A percentile compares a stretch with the other conserved stretches of the same genome.
Conservation (phyloP, 371 early-diverging fungal genomes). For the Lichtheimia corymbifera region DNA sequence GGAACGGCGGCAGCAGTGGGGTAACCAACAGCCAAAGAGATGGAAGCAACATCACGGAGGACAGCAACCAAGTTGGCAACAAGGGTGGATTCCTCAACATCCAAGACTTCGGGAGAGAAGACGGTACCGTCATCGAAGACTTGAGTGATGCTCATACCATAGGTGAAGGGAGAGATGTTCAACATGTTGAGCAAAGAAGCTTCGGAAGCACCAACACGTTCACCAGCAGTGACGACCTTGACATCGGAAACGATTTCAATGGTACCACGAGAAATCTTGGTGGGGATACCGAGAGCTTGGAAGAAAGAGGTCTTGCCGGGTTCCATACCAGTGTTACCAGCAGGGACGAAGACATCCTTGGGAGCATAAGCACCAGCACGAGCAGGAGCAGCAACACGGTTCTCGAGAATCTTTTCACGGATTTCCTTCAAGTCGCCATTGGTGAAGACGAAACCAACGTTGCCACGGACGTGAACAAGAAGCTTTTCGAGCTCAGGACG, state of each 20-base stretch:
- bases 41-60: constrained; percentile 87
- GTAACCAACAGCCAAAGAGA: constrained; percentile 94
- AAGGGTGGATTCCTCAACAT: constrained; percentile 89
- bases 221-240: constrained; percentile 88
- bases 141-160: constrained; percentile 94
- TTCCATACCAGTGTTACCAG: constrained; percentile 99
- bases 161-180: constrained; percentile 99
- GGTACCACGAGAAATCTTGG: constrained; percentile 99
- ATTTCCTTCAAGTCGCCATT: constrained; percentile 94
- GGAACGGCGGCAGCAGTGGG: constrained; percentile 97
- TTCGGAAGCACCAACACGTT: constrained; percentile 99
- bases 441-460: constrained; percentile 99
- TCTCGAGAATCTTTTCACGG: constrained; percentile 88
- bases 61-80: constrained; percentile 79
- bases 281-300: constrained; percentile 99
- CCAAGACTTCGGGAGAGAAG: constrained; percentile 92
- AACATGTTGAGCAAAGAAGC: constrained; percentile 99
- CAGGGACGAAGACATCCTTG: constrained; percentile 94
- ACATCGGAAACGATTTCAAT: constrained; percentile 99
- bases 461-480: constrained; percentile 87
- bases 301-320: constrained; percentile 99
- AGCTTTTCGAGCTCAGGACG: constrained; percentile 91
- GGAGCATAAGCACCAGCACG: constrained; percentile 98
- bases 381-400: constrained; percentile 98
- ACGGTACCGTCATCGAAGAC: constrained; percentile 95